Base-by-base conservation (phyloP, 2,329 filamentous ascomycete genomes). In the Tympanopsis confertula region DNA sequence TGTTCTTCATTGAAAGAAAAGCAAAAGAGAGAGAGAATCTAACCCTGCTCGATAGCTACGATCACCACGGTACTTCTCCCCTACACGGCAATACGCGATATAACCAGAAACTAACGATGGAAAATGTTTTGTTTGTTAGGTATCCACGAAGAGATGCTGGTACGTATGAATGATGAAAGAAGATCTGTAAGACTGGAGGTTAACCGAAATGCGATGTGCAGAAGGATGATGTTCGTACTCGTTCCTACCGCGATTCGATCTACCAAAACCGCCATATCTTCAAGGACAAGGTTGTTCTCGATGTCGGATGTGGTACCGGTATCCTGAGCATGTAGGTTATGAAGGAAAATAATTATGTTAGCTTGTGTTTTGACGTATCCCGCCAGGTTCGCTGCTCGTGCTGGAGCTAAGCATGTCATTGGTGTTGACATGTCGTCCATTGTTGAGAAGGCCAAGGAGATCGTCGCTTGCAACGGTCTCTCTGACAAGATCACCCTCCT, bases 391-490 rank as follows among this genome's bases (percentile, higher is more conserved):
- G 81, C 81, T 36, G 78, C 79, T 41, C 77, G 73, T 55, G 80
- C 81, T 39, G 81, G 81, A 51, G 81, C 81, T 40, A 84, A 82
- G 62, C 81, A 85, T 56, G 81, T 86, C 44, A 83, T 85, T 47
- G 81, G 80, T 46, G 81, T 86, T 33, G 81, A 86, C 56, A 85
- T 85, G 80, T 85, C 81, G 24, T 83, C 79, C 40, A 86, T 86
- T 55, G 84, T 85, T 55, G 72, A 81, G 49, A 86, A 85, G 61
- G 81, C 81, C 22, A 69, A 67, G 45, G 73, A 84, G 58, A 85
- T 85, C 42, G 80, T 86, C 44, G 74, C 67, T 44, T 68, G 66
- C 35, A 86, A 86, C 51, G 78, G 79, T 45, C 73, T 86, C 69
- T 68, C 76, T 22, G 70, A 76, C 56, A 82, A 82, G 66, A 82